A percentile compares a stretch with the other conserved stretches of the same genome.
Conservation (phyloP, 345 rosid genomes). For the Lepidium aucheri region DNA sequence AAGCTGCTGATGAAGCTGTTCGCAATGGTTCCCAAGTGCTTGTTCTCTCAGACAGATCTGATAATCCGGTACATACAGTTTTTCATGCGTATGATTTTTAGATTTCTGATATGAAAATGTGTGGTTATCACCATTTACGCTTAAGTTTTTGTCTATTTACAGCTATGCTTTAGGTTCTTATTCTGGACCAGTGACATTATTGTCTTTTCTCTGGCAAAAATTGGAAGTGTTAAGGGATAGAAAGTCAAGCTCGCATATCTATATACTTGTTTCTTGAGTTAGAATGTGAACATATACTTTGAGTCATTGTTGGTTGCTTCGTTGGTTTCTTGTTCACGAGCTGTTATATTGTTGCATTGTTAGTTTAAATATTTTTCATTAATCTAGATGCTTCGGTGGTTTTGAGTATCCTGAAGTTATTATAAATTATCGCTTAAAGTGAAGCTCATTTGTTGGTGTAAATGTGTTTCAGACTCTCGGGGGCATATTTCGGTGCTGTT, state of each 20-base stretch:
- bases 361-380: neutral
- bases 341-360: neutral
- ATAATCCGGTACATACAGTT: constrained; percentile 54
- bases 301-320: constrained; percentile 1
- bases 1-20: constrained; percentile 97
- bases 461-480: neutral
- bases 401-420: neutral
- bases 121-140: neutral
- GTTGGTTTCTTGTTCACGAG: neutral
- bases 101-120: neutral
- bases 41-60: constrained; percentile 84
- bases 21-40: constrained; percentile 89
- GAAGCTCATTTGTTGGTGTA: neutral
- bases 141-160: neutral
- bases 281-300: neutral
- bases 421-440: neutral
- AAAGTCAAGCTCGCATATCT: neutral
- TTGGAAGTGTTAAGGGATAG: neutral
- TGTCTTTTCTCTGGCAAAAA: neutral
- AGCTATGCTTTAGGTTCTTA: neutral
- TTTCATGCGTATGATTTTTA: constrained; percentile 4
- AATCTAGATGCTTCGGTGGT: neutral
- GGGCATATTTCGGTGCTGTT: neutral
- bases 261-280: neutral
- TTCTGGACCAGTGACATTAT: neutral